Evolutionary conservation across 148 eudicot genomes (phyloP).

Genomic region (Chenopodium quinoa): DNA sequence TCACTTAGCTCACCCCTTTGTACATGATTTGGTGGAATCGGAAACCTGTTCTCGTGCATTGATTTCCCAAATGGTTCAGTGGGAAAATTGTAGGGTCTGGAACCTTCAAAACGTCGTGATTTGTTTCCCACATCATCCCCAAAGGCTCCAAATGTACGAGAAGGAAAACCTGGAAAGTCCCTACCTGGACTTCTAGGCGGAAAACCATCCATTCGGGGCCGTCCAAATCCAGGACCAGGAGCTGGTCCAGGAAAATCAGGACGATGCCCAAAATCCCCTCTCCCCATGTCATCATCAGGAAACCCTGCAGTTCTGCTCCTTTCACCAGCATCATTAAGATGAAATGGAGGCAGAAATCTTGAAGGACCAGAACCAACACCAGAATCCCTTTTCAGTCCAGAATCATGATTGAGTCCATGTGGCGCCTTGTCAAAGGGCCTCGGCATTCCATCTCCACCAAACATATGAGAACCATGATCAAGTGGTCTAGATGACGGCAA

Average conservation of each 20-base stretch:
- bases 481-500: constrained; percentile 38
- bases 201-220: constrained; percentile 47
- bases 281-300: constrained; percentile 41
- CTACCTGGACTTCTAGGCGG: constrained; percentile 69
- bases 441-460: constrained; percentile 40
- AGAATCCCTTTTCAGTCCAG: constrained; percentile 42
- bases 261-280: constrained; percentile 36
- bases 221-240: constrained; percentile 61
- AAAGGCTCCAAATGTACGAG: constrained; percentile 46
- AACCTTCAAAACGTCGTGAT: constrained; percentile 45
- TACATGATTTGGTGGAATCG: constrained; percentile 42
- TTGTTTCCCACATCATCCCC: constrained; percentile 49
- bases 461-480: constrained; percentile 36
- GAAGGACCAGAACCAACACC: constrained; percentile 41
- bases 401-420: constrained; percentile 38
- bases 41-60: constrained; percentile 51
- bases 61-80: constrained; percentile 45
- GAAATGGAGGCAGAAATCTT: constrained; percentile 47
- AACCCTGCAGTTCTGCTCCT: constrained; percentile 34
- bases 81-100: constrained; percentile 41
- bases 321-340: constrained; percentile 40
- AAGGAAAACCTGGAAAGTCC: constrained; percentile 47
- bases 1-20: constrained; percentile 55
- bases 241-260: constrained; percentile 47
- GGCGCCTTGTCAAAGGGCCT: constrained; percentile 46